Conservation (phyloP, 768 basidiomycete genomes). For the Russula sp. region DNA sequence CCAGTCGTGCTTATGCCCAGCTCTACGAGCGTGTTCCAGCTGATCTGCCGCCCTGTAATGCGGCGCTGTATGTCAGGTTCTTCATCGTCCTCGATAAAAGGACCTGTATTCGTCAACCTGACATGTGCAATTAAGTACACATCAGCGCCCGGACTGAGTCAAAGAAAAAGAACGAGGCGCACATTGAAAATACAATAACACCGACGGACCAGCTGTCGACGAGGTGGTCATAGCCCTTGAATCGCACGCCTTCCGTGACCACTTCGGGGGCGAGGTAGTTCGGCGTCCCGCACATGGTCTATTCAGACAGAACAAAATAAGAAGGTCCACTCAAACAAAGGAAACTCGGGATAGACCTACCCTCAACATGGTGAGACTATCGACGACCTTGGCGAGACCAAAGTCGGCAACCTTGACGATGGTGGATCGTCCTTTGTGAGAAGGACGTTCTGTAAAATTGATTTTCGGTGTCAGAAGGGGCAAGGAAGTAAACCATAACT, state of each 20-base stretch:
- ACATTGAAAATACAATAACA: slow-evolving; percentile 93
- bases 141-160: neutral
- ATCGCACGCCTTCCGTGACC: slow-evolving; percentile 54
- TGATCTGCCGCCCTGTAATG: slow-evolving; percentile 25
- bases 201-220: slow-evolving; percentile 98
- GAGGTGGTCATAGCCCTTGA: slow-evolving; percentile 75
- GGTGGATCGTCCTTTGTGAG: slow-evolving; percentile 66
- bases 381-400: slow-evolving; percentile 90
- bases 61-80: slow-evolving; percentile 14
- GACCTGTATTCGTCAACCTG: slow-evolving; percentile 12
- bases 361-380: slow-evolving; percentile 70
- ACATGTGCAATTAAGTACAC: neutral
- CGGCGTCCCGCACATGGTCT: slow-evolving; percentile 97
- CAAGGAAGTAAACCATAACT: too few relatives aligned
- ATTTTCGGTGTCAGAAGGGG: neutral
- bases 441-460: slow-evolving; percentile 65
- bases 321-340: neutral
- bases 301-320: neutral
- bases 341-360: slow-evolving; percentile 42
- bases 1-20: slow-evolving; percentile 42
- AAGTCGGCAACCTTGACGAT: slow-evolving; percentile 92
- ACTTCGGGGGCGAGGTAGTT: slow-evolving; percentile 94
- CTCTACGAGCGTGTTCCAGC: slow-evolving; percentile 12
- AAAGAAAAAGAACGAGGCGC: slow-evolving; percentile 32
- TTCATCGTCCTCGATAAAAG: slow-evolving; percentile 22